Base-by-base conservation (phyloP, 2,329 filamentous ascomycete species). In the Talaromyces piceae region DNA sequence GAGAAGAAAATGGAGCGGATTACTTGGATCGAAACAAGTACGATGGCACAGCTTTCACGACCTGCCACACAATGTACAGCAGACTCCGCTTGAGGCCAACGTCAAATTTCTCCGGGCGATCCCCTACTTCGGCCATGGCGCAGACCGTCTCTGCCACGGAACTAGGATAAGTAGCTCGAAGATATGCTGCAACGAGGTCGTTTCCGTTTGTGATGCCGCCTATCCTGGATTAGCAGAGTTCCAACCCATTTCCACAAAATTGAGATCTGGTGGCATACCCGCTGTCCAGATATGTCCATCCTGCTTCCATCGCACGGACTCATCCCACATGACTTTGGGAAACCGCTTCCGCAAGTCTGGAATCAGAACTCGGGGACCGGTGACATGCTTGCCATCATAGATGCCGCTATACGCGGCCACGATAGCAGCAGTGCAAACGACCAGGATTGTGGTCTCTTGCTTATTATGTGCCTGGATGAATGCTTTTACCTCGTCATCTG, bases 391-490 rank as follows among this genome's bases (percentile, higher is more conserved):
- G 1, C 54, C 56, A 7, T 56, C 52, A 2, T 54, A 48, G 18
- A 66, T 56, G 0, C 63, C 61, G 2, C 62, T 55, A 31, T 62
- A 55, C 6, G 56, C 63, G 1, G 56, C 49, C 3, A 63, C 46
- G 25, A 57, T 50, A 2, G 56, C 50, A 4, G 59, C 62, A 0
- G 62, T 65, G 41, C 63, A 66, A 8, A 66, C 52, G 8, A 56
- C 55, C 33, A 66, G 31, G n/a, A 65, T 58, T 0, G 56, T 63
- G 20, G 53, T 59, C 16, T 59, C 59, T 37, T 48, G 57, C 4
- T 57, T 58, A 12, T 66, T 54, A 57, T 72, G 70, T 6, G 48
- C 52, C 12, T 60, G 59, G 11, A 72, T 53, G 47, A 69, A 72
- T 3, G 61, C 57, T 3, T 62, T 45, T 18, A 61, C 61, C 26